A percentile compares a stretch with the other conserved stretches of the same genome.
Evolutionary conservation across 768 basidiomycete species (phyloP).

Genomic region (Xerocomus brunneocitrinus): DNA sequence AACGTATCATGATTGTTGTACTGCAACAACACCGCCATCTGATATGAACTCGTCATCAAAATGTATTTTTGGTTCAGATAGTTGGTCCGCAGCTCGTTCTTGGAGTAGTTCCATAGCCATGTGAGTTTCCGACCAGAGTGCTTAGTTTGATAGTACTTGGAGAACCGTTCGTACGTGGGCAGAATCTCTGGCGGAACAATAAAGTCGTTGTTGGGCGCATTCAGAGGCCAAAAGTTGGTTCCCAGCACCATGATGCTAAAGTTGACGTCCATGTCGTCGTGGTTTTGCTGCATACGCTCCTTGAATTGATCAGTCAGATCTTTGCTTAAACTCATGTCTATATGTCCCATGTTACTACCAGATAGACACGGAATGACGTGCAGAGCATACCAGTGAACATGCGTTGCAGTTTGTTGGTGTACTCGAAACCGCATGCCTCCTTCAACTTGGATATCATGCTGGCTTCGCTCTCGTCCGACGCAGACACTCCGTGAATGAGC

Average conservation of each 20-base stretch:
- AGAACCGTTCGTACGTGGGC: slow-evolving; percentile 86
- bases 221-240: slow-evolving; percentile 94
- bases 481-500: slow-evolving; percentile 84
- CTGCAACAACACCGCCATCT: slow-evolving; percentile 90
- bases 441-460: slow-evolving; percentile 98
- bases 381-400: slow-evolving; percentile 85
- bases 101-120: slow-evolving; percentile 98
- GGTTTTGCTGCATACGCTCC: slow-evolving; percentile 83
- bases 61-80: slow-evolving; percentile 95
- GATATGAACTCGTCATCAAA: slow-evolving; percentile 91
- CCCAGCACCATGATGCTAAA: slow-evolving; percentile 93
- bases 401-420: slow-evolving; percentile 91
- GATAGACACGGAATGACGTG: not conserved
- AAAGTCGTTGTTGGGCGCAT: slow-evolving; percentile 79
- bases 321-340: slow-evolving; percentile 93
- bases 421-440: slow-evolving; percentile 95
- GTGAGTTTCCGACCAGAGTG: slow-evolving; percentile 93
- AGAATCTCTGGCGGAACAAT: slow-evolving; percentile 84
- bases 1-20: slow-evolving; percentile 91
- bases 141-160: slow-evolving; percentile 88
- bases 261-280: slow-evolving; percentile 83
- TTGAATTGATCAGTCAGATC: slow-evolving; percentile 95
- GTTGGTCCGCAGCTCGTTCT: slow-evolving; percentile 92
- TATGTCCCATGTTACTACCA: slow-evolving; percentile 2
- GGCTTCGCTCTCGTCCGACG: slow-evolving; percentile 93